phyloP scores from a whole-genome alignment of 1,139 yeast species.

The Suhomyces bokatorum region DNA sequence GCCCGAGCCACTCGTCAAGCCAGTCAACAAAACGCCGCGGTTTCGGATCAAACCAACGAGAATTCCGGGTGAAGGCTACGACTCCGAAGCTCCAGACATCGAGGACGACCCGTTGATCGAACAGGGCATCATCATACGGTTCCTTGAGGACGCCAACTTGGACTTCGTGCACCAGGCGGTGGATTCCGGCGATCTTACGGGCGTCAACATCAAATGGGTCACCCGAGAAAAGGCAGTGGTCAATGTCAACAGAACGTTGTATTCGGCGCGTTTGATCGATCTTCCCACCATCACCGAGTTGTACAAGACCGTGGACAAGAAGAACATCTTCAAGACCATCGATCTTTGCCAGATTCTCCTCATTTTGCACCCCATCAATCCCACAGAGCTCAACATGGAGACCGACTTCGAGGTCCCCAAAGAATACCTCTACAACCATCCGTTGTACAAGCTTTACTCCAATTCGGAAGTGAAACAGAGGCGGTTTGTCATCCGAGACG shows the following conservation, averaged over 20 bases:
- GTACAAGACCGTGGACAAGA: constrained; percentile 85
- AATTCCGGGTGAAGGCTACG: constrained; percentile 93
- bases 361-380: constrained; percentile 64
- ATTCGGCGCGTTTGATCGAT: constrained; percentile 85
- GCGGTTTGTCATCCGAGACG: constrained; percentile 65
- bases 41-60: constrained; percentile 81
- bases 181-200: constrained; percentile 77
- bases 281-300: constrained; percentile 88
- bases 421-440: constrained; percentile 44
- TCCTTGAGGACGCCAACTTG: constrained; percentile 75
- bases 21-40: constrained; percentile 40
- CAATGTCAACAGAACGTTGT: constrained; percentile 54
- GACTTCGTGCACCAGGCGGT: constrained; percentile 79
- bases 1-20: constrained; percentile 6
- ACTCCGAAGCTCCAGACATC: constrained; percentile 93
- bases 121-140: constrained; percentile 78
- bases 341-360: constrained; percentile 86
- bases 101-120: constrained; percentile 94
- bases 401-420: constrained; percentile 43
- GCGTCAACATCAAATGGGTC: constrained; percentile 76
- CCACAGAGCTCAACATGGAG: constrained; percentile 39
- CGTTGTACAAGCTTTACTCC: constrained; percentile 44
- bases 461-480: constrained; percentile 42
- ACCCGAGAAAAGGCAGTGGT: constrained; percentile 76
- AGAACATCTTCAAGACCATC: constrained; percentile 81